These are phyloP conservation scores for Penicillium roqueforti DNA, from an alignment of 495 filamentous ascomycete species.

Conservation along the genomic window DNA sequence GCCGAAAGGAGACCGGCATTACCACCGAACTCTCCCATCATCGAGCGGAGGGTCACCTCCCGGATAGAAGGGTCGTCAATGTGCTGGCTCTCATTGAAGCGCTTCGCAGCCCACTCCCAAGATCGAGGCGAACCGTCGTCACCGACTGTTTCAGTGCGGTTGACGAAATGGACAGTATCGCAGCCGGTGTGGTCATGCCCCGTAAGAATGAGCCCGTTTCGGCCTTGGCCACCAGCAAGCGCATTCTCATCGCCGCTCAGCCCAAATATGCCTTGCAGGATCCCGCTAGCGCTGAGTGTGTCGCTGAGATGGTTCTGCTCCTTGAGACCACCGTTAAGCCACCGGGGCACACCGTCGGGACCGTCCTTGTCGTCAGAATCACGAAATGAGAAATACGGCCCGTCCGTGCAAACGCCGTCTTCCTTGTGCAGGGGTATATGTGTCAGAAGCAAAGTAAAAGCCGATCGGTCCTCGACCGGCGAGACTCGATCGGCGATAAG, in stretches of 20 bases:
- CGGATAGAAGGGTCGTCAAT: slow-evolving; percentile 48
- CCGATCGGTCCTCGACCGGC: slow-evolving; percentile 60
- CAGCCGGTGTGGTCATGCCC: slow-evolving; percentile 96
- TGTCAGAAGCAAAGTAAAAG: slow-evolving; percentile 79
- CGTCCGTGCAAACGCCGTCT: slow-evolving; percentile 77
- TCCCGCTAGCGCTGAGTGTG: slow-evolving; percentile 53
- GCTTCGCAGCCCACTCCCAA: slow-evolving; percentile 36
- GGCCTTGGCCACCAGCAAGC: slow-evolving; percentile 51
- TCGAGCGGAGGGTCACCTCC: slow-evolving; percentile 91
- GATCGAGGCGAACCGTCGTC: slow-evolving; percentile 13
- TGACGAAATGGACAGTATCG: slow-evolving; percentile 76
- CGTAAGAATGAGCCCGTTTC: slow-evolving; percentile 74
- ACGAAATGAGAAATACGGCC: slow-evolving; percentile 71
- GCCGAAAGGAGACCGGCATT: slow-evolving; percentile 81
- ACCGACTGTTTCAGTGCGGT: slow-evolving; percentile 32
- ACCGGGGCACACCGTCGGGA: slow-evolving; percentile 27
- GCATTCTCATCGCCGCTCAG: slow-evolving; percentile 57
- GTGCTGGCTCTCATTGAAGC: slow-evolving; percentile 17
- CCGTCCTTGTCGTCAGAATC: slow-evolving; percentile 44
- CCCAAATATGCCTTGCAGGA: slow-evolving; percentile 77
- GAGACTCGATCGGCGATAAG: slow-evolving; percentile 58
- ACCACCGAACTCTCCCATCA: slow-evolving; percentile 94
- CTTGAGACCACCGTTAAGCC: slow-evolving; percentile 59
- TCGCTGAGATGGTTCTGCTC: slow-evolving; percentile 89
- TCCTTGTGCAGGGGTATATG: slow-evolving; percentile 88